A percentile compares a stretch with the other conserved stretches of the same genome.
Conservation (phyloP, 2,329 filamentous ascomycete genomes). For the Cytospora chrysosperma region DNA sequence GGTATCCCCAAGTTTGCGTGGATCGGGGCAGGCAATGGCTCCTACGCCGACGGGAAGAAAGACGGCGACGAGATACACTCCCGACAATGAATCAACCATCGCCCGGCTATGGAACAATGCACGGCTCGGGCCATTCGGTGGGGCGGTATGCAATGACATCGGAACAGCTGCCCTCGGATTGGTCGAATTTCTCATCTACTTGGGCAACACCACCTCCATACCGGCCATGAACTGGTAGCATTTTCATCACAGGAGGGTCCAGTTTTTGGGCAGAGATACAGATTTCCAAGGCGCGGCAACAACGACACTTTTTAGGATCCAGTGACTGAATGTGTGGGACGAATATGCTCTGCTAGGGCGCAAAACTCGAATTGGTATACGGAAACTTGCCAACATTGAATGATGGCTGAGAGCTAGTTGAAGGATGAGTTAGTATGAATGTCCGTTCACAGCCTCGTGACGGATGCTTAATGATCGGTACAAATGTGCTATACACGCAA, state of each 20-base stretch:
- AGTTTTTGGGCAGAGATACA: not conserved
- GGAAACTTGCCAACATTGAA: no score
- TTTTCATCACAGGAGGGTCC: no score
- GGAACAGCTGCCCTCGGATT: no score
- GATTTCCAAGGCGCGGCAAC: not conserved
- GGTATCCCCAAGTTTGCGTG: not conserved
- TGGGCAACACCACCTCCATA: not conserved
- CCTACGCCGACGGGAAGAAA: no score
- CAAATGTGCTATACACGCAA: no score
- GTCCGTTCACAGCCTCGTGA: no score
- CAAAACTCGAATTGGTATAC: no score
- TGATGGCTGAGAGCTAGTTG: no score
- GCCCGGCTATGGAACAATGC: not conserved
- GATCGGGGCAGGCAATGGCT: rapidly evolving
- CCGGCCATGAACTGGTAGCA: not conserved
- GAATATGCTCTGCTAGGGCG: not conserved
- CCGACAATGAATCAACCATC: not conserved
- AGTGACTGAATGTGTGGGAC: not conserved
- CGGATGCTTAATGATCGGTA: no score
- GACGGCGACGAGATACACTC: not conserved
- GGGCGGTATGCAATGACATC: not conserved
- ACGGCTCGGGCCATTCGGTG: no score
- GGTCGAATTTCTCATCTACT: not conserved
- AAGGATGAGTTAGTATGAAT: no score
- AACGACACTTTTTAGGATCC: not conserved